Conservation (phyloP, 2,329 filamentous ascomycete genomes). For the Bimuria novae-zelandiae region DNA sequence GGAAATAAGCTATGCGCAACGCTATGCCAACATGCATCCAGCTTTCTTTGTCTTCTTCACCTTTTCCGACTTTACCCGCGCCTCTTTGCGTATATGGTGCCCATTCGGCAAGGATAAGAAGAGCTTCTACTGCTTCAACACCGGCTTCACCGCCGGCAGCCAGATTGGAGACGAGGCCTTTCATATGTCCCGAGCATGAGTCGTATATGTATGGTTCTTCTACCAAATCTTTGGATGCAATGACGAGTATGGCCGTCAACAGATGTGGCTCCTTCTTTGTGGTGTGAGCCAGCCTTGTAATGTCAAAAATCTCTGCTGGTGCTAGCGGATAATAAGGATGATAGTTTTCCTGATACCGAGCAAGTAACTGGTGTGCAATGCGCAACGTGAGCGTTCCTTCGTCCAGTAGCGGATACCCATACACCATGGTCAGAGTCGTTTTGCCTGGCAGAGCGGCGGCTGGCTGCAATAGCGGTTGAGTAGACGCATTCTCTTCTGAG, state of each 20-base stretch:
- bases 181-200: constrained; percentile 71
- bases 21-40: constrained; percentile 80
- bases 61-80: constrained; percentile 67
- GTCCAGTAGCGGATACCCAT: constrained; percentile 50
- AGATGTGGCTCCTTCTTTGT: constrained; percentile 68
- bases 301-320: constrained; percentile 62
- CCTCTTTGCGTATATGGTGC: constrained; percentile 67
- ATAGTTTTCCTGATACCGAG: constrained; percentile 67
- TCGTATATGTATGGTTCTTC: constrained; percentile 67
- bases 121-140: constrained; percentile 72
- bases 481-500: constrained; percentile 30
- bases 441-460: constrained; percentile 18
- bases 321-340: constrained; percentile 74
- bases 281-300: constrained; percentile 58
- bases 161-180: constrained; percentile 67
- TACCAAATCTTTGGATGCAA: constrained; percentile 72
- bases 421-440: constrained; percentile 41
- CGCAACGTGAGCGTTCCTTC: constrained; percentile 49
- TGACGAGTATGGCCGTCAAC: constrained; percentile 70
- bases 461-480: constrained; percentile 14
- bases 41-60: constrained; percentile 73
- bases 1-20: constrained; percentile 70
- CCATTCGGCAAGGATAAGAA: constrained; percentile 74
- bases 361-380: constrained; percentile 58
- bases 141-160: constrained; percentile 69